Percentiles rank a stretch among this genome's conserved stretches.
Evolutionary conservation across 1,284 basidiomycete genomes (phyloP).

Genomic region (Rhodotorula sp.): DNA sequence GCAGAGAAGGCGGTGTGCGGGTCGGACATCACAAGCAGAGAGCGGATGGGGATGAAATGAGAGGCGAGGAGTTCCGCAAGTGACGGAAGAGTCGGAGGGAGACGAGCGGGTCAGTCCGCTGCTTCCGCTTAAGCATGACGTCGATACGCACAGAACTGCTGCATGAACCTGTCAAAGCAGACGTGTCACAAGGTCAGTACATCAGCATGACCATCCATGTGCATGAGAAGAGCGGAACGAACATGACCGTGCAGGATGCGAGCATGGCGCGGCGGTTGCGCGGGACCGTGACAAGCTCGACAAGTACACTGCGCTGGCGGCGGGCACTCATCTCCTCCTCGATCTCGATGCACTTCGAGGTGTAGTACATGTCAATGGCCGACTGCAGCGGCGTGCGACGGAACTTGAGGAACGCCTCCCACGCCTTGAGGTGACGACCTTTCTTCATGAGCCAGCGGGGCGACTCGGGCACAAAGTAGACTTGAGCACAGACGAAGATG

Average conservation of each 20-base stretch:
- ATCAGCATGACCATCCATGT: not conserved
- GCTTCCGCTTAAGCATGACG: too few relatives aligned
- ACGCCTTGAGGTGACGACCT: conserved; percentile 66
- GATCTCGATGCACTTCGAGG: conserved; percentile 25
- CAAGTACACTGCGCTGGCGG: not conserved
- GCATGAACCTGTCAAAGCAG: not conserved
- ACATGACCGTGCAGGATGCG: conserved; percentile 69
- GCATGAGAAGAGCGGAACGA: conserved; percentile 49
- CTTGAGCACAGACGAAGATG: conserved; percentile 36
- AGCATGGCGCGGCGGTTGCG: conserved; percentile 72
- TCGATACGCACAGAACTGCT: conserved; percentile 3
- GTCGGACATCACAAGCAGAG: too few relatives aligned
- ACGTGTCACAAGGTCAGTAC: not conserved
- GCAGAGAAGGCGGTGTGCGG: too few relatives aligned
- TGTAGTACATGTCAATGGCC: conserved; percentile 60
- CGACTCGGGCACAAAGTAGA: conserved; percentile 33
- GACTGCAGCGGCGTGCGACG: conserved; percentile 71
- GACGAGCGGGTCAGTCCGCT: too few relatives aligned
- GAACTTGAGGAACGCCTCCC: conserved; percentile 63
- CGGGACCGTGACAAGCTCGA: conserved; percentile 61
- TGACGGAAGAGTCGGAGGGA: too few relatives aligned
- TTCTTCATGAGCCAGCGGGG: conserved; percentile 75
- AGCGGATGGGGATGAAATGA: too few relatives aligned
- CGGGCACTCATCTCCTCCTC: conserved; percentile 5
- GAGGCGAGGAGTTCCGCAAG: too few relatives aligned